Evolutionary conservation across 2,329 filamentous ascomycete genomes (phyloP), one percentile per base, ranked within the genome.

Genomic region (Cryphonectria carpinicola): DNA sequence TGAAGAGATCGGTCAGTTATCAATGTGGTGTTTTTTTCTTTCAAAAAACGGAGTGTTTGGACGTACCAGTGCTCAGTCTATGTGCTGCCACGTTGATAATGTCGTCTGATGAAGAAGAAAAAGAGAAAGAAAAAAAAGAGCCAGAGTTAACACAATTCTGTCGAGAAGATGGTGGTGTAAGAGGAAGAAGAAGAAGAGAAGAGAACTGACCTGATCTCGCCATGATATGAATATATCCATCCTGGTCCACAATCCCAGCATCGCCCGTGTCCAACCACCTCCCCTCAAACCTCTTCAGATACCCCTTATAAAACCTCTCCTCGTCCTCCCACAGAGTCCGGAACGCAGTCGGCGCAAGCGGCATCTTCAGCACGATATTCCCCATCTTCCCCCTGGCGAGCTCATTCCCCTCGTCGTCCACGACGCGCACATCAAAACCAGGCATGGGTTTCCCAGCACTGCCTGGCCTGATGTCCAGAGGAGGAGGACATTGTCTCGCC

Each of bases 71-170:
- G 73, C 92, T 95, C 72, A 98, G 90, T 19, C 95, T 89, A 82
- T 98, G 95, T 6, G 95, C 94, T 56, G 94, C 95, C n/a, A 97
- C 95, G 78, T 98, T 98, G 78, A 98, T 94, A 71, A 98, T 92
- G 79, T 98, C 95, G 82, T 98, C 95, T 76, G 49, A n/a, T 49
- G 43, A 17, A 2, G n/a, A 13, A 13, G 2, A 32, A 11, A 11
- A 39, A 3, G 3, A 39, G 37, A 13, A 13, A 1, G n/a, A 13
- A 13, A 1, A 32, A 11, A 11, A 39, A 3, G 3, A 39, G 37
- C 25, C 49, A 28, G 32, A 14, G 43, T 74, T 11, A 71, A 63
- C 56, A 17, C 32, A 52, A 39, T 14, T 49, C 11, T 39, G 37
- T 39, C 37, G 37, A 39, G 46, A 17, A 39, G 46, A 17, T 22